Evolutionary conservation across 768 basidiomycete genomes (phyloP), one percentile per base, ranked within the genome.

Genomic region (Naematelia encephala): DNA sequence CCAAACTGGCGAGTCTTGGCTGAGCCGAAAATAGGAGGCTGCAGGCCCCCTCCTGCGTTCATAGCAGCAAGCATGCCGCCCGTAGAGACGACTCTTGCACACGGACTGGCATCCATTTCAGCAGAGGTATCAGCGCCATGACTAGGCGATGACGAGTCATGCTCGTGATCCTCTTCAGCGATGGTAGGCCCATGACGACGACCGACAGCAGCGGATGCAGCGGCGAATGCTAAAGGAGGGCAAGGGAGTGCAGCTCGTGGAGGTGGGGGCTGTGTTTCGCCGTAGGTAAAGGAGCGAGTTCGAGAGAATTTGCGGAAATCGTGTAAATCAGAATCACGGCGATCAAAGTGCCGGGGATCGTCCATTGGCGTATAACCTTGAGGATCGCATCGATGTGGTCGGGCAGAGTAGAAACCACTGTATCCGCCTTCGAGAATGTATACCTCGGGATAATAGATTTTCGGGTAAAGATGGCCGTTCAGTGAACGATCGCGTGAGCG

Each of bases 391-490:
- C 60, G 63, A 5, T 55, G 61, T 1, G 84, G 79, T 52, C 84
- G 87, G 22, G 80, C 78, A 66, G 86, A 84, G 80, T 82, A 96
- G 80, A 91, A 98, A 44, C 85, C 83, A 66, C 86, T 90, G 77
- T 97, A 99, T 12, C 96, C 96, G 34, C 96, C 96, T 79, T 96
- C 90, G 5, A 99, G 84, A 67, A 99, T 84, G 79, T 98, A 99
- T 16, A 98, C 84, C 78, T 99, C 96, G 0, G 96, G 96, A 73
- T 90, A 99, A 77, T 90, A 88, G 43, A 97, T 86, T 73, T 84
- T 88, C 3, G 96, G 96, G 75, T 99, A 99, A 19, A 85, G 77
- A 59, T 89, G 87, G 62, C 88, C 86, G 78, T 97, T 97, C 80
- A 88, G 79, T 0, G 87, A 84, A 48, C 96, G 87, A 73, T 99